These are phyloP conservation scores for Botrytis fabae DNA, from an alignment of 2,329 filamentous ascomycete species.

Conservation along the genomic window DNA sequence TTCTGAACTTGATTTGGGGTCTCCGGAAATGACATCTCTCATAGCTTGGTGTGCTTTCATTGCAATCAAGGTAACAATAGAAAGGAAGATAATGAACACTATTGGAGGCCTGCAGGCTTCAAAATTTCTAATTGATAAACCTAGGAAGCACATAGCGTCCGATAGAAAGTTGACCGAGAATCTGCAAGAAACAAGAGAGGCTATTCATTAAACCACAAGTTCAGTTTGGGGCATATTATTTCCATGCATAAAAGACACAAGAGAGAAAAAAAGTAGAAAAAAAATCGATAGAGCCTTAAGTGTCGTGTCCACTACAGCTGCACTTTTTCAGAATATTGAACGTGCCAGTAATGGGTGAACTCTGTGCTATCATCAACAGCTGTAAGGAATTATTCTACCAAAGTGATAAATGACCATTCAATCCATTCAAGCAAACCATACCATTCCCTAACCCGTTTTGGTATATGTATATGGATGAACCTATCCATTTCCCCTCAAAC, in stretches of 20 bases:
- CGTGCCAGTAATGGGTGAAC: not conserved
- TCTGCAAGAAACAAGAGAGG: not conserved
- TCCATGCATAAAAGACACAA: not conserved
- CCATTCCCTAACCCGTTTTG: conserved; percentile 13
- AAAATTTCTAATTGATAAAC: not conserved
- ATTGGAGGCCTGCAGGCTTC: not conserved
- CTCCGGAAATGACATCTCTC: not conserved
- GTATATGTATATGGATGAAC: conserved; percentile 17
- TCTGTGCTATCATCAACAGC: conserved; percentile 1
- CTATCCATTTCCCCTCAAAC: conserved; percentile 11
- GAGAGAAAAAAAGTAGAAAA: not conserved
- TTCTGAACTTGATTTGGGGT: not conserved
- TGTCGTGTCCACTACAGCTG: not conserved
- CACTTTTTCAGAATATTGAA: not conserved
- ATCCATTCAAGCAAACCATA: conserved; percentile 9
- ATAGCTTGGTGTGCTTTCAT: not conserved
- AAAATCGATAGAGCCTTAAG: not conserved
- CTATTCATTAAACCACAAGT: not conserved
- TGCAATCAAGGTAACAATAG: not conserved
- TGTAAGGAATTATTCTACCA: conserved; percentile 16
- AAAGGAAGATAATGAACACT: not conserved
- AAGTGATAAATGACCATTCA: conserved; percentile 13
- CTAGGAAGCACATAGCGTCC: not conserved
- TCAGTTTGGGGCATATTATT: not conserved
- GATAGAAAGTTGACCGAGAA: not conserved